Evolutionary conservation across 2,329 filamentous ascomycete genomes (phyloP), one percentile per base, ranked within the genome.

Genomic region (Alternaria ventricosa): DNA sequence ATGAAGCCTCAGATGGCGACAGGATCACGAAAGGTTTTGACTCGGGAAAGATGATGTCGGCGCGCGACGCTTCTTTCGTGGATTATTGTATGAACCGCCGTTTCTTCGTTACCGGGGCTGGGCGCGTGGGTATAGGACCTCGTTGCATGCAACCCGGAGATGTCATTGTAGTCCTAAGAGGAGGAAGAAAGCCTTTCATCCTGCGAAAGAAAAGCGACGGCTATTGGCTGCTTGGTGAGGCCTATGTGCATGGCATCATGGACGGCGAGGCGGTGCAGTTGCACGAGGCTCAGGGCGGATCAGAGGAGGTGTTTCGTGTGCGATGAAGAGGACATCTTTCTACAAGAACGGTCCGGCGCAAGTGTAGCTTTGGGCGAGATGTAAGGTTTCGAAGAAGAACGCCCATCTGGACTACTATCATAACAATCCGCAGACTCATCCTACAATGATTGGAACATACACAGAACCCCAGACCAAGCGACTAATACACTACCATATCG

Each of bases 151-250:
- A 30, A 30, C n/a, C 47, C 0, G 47, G 2, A 10, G 47, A 50
- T 1, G 4, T 10, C 2, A 27, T 30, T 5, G 47, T 15, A 8
- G 5, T 50, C 47, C 1, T 50, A 13, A 50, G 47, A 13, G 27
- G 47, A 15, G 47, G 47, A 1, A 1, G 0, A 0, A 0, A 0
- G 11, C 47, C 47, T 0, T 50, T 50, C 11, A 10, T 50, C 2
- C 1, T 50, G n/a, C 11, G 47, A 13, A 50, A 30, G n/a, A 30
- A 50, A 30, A 1, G 0, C 4, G n/a, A 30, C 1, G 0, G 7
- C 0, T 50, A 50, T 2, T 22, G n/a, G 47, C 4, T 50, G 0
- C 10, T 50, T 9, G 47, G 47, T 0, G 0, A 0, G 2, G 11
- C 47, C 0, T 22, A 50, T 3, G 27, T 50, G 3, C 47, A 50